Conservation (phyloP, 176 grass and related monocot genomes). For the Avena eriantha region DNA sequence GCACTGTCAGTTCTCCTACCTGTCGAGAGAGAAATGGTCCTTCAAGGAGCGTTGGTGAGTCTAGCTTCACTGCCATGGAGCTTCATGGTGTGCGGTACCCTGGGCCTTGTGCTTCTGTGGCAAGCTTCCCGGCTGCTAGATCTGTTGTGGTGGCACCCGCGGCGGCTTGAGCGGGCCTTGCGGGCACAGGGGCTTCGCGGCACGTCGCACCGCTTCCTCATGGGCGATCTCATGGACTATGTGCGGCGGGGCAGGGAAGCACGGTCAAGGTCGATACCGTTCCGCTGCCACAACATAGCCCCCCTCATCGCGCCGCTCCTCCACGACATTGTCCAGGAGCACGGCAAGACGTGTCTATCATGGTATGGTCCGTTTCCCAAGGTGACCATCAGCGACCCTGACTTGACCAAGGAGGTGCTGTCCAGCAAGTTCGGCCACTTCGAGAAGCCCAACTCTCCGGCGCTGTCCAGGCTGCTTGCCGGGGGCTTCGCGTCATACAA, state of each 20-base stretch:
- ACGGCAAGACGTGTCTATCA: background rate
- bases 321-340: conserved; percentile 7
- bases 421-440: conserved; percentile 59
- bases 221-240: background rate
- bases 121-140: background rate
- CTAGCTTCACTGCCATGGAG: conserved; percentile 13
- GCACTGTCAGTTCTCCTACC: background rate
- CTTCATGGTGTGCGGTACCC: background rate
- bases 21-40: background rate
- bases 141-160: background rate
- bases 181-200: background rate
- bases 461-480: conserved; percentile 31
- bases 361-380: background rate
- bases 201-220: conserved; percentile 11
- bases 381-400: conserved; percentile 1
- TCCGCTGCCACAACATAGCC: background rate
- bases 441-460: conserved; percentile 31
- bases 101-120: conserved; percentile 13
- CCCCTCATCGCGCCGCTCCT: background rate
- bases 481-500: background rate
- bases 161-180: background rate
- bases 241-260: background rate
- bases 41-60: background rate
- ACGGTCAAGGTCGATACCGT: background rate
- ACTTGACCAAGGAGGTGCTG: conserved; percentile 40